Percentiles rank a stretch among this genome's conserved stretches.
Conservation (phyloP, 345 rosid genomes). For the Moringa oleifera region DNA sequence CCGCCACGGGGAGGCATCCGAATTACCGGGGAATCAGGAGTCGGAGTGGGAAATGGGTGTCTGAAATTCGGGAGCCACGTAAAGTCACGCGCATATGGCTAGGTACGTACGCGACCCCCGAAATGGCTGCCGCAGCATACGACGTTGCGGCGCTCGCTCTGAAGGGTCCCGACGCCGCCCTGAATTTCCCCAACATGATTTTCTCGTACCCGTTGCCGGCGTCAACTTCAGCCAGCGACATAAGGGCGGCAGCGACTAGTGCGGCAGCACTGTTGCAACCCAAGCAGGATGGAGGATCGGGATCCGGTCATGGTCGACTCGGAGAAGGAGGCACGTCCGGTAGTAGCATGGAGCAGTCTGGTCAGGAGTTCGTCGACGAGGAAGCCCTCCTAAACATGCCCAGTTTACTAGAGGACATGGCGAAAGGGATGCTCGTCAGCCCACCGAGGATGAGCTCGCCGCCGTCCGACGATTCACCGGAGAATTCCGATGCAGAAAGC, state of each 20-base stretch:
- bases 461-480: slow-evolving; percentile 47
- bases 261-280: slow-evolving; percentile 43
- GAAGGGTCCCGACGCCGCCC: slow-evolving; percentile 48
- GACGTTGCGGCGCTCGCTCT: slow-evolving; percentile 74
- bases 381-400: slow-evolving; percentile 58
- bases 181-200: slow-evolving; percentile 50
- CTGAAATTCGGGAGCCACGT: slow-evolving; percentile 78
- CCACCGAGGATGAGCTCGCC: slow-evolving; percentile 62
- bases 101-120: slow-evolving; percentile 63
- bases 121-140: slow-evolving; percentile 81
- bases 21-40: slow-evolving; percentile 49
- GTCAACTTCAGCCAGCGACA: slow-evolving; percentile 45
- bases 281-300: slow-evolving; percentile 1
- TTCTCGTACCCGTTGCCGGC: slow-evolving; percentile 42
- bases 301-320: slow-evolving; percentile 19
- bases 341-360: too few species aligned
- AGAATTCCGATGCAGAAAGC: slow-evolving; percentile 42
- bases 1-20: slow-evolving; percentile 34
- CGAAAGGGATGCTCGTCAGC: slow-evolving; percentile 66
- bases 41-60: slow-evolving; percentile 77
- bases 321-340: slow-evolving; percentile 10
- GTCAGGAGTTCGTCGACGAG: slow-evolving; percentile 47
- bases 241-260: slow-evolving; percentile 48
- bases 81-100: slow-evolving; percentile 67
- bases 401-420: slow-evolving; percentile 61